A percentile compares a stretch with the other conserved stretches of the same genome.
phyloP scores from a whole-genome alignment of 768 basidiomycete species.

The Suillus placidus region DNA sequence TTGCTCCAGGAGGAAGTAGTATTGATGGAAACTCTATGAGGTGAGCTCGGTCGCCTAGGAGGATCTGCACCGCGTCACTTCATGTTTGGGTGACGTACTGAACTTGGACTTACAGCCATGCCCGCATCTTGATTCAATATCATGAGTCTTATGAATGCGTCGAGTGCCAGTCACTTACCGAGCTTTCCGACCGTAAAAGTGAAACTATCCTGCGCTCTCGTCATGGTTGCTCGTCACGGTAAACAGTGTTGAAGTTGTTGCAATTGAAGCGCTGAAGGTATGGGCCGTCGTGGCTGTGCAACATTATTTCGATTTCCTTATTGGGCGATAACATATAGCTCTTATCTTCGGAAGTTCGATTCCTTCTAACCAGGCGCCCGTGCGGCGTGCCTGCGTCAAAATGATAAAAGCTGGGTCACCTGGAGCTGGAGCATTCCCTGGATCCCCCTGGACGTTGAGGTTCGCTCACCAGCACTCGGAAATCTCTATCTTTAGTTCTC shows the following conservation, averaged over 20 bases:
- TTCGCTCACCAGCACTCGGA: background rate
- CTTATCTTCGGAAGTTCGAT: background rate
- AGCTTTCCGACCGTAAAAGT: conserved; percentile 96
- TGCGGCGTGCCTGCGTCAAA: background rate
- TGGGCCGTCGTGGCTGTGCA: background rate
- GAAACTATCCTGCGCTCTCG: conserved; percentile 62
- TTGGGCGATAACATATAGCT: background rate
- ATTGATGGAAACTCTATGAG: conserved; percentile 98
- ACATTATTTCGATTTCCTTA: background rate
- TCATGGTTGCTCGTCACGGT: conserved; percentile 26
- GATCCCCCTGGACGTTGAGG: background rate
- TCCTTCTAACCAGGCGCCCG: background rate
- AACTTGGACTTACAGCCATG: conserved; percentile 71
- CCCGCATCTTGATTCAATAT: conserved; percentile 71
- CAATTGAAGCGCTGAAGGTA: background rate
- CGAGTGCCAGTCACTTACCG: conserved; percentile 51
- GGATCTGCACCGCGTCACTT: conserved; percentile 54
- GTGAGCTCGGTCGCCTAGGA: conserved; percentile 92
- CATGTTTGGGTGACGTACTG: conserved; percentile 9
- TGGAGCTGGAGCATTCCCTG: background rate
- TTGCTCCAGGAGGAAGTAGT: conserved; percentile 88
- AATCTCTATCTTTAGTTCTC: background rate
- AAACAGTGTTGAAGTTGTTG: background rate
- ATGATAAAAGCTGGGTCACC: background rate
- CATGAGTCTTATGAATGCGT: conserved; percentile 14